Evolutionary conservation across 495 filamentous ascomycete genomes (phyloP).

Genomic region (Annulohypoxylon nitens): DNA sequence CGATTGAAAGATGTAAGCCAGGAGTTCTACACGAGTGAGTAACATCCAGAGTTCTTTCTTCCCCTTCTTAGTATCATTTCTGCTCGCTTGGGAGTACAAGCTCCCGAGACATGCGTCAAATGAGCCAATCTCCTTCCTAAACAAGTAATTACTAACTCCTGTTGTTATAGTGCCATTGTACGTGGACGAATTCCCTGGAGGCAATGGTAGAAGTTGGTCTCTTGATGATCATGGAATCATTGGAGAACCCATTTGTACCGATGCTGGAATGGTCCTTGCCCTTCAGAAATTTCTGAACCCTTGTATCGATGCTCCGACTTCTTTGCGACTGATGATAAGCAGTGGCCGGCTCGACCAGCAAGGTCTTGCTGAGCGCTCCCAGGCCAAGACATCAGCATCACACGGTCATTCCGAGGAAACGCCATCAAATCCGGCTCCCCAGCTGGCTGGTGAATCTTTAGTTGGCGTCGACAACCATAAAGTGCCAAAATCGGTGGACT

Average conservation of each 20-base stretch:
- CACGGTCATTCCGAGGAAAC: slow-evolving; percentile 19
- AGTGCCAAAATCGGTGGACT: slow-evolving; percentile 41
- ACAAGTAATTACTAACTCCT: too few species aligned
- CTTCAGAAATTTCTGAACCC: slow-evolving; percentile 58
- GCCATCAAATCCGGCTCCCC: slow-evolving; percentile 14
- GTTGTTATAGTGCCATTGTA: slow-evolving; percentile 87
- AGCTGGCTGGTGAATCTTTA: slow-evolving; percentile 57
- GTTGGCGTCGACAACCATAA: slow-evolving; percentile 51
- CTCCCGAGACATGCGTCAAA: too few species aligned
- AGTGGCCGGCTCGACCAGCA: slow-evolving; percentile 54
- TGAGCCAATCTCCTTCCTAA: too few species aligned
- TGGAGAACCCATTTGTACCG: slow-evolving; percentile 56
- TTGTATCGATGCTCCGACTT: slow-evolving; percentile 53
- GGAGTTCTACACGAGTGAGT: slow-evolving; percentile 76
- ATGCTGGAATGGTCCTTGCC: slow-evolving; percentile 54
- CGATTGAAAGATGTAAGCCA: slow-evolving; percentile 74
- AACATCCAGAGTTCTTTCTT: too few species aligned
- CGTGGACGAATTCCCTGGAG: slow-evolving; percentile 69
- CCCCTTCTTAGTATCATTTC: too few species aligned
- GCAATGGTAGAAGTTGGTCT: slow-evolving; percentile 71
- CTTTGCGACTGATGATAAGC: slow-evolving; percentile 54
- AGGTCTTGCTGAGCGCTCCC: slow-evolving; percentile 52
- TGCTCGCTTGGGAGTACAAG: too few species aligned
- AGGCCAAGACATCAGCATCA: slow-evolving; percentile 42
- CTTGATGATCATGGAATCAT: slow-evolving; percentile 60